Evolutionary conservation across 345 rosid genomes (phyloP), one percentile per base, ranked within the genome.

Genomic region (Erysimum cheiranthoides): DNA sequence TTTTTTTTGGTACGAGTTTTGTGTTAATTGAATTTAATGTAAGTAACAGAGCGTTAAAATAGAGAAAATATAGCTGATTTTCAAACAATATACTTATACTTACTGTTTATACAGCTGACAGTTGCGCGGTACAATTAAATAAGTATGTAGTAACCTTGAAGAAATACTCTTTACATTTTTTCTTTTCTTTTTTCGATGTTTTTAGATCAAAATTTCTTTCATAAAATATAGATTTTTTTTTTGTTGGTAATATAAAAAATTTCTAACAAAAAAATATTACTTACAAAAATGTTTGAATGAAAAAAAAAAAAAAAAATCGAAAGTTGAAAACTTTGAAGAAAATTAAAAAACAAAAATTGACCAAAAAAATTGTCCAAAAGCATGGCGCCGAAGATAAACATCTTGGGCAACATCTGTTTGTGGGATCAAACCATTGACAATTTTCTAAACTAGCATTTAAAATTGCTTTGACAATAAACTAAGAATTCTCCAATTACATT

Each of bases 101-200:
- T 51, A 27, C 12, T 42, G 11, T 12, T 3, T 10, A 36, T 45
- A 57, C 36, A 36, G 51, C 0, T 47, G 21, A 47, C 67, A 35
- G 60, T 74, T 74, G 52, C 51, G 66, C 18, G 57, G 25, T 54
- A 28, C 38, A 49, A 27, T 53, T 31, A 73, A 42, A 18, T 66
- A 34, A 66, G 5, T 2, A 18, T 35, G 17, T 66, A 21, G 42
- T 18, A 63, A 39, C 47, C 10, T 4, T 47, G 28, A 35, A 16
- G 49, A 53, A 12, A 40, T 21, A 21, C 25, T 21, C 25, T 1
- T 1, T 21, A 21, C 25, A 21, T 21, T 21, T 21, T 21, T 21
- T 21, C 25, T 21, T 21, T 21, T 21, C 1, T 21, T 21, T 21
- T 21, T 21, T 21, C 1, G 25, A 21, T 21, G 25, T 21, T 21